Evolutionary conservation across 805 yeast genomes (phyloP).

Genomic region (Zygoascus ofunaensis): DNA sequence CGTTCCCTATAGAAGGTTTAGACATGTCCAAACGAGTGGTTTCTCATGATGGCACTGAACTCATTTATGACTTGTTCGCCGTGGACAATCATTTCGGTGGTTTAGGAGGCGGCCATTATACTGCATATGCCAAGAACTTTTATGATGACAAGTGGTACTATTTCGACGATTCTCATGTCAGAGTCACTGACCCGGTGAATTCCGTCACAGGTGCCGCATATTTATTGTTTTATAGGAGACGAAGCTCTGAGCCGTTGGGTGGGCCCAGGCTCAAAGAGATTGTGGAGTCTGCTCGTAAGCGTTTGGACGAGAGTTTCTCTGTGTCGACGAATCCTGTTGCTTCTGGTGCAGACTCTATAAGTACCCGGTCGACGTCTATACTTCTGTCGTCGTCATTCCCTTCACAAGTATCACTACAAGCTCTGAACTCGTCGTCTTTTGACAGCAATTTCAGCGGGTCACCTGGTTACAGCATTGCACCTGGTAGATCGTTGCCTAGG

Average conservation of each 20-base stretch:
- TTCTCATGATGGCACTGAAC: slow-evolving; percentile 17
- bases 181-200: slow-evolving; percentile 46
- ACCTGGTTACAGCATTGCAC: background rate
- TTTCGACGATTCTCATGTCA: slow-evolving; percentile 55
- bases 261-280: slow-evolving; percentile 14
- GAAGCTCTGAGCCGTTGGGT: slow-evolving; percentile 22
- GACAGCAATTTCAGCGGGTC: background rate
- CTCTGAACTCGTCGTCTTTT: background rate
- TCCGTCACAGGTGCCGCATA: slow-evolving; percentile 72
- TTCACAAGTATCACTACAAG: background rate
- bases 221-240: slow-evolving; percentile 67
- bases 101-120: slow-evolving; percentile 95
- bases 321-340: background rate
- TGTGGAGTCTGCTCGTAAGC: slow-evolving; percentile 8
- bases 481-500: background rate
- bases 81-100: slow-evolving; percentile 97
- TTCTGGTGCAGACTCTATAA: background rate
- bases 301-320: background rate
- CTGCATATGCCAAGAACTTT: slow-evolving; percentile 77
- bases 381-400: slow-evolving; percentile 4
- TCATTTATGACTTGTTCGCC: slow-evolving; percentile 76
- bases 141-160: slow-evolving; percentile 78
- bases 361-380: background rate
- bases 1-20: slow-evolving; percentile 77
- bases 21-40: slow-evolving; percentile 57